These are phyloP conservation scores for Rhodotorula graminis DNA, from an alignment of 768 basidiomycete species.

Conservation along the genomic window DNA sequence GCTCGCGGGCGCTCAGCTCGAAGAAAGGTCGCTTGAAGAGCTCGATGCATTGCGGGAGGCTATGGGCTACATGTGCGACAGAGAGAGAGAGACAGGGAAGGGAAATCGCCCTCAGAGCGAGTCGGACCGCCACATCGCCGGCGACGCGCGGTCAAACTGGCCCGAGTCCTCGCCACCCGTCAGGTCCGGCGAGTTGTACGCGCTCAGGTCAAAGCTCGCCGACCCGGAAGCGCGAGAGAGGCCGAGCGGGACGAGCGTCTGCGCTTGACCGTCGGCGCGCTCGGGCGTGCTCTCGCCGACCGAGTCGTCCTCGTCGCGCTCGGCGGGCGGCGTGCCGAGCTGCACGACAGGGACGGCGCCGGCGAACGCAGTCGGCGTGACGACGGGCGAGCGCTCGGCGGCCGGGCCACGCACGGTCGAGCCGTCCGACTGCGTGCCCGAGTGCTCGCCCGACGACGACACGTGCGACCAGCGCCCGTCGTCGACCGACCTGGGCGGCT, in stretches of 20 bases:
- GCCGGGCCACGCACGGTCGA: conserved; percentile 12
- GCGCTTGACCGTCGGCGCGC: not conserved
- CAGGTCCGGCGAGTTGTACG: not conserved
- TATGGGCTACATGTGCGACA: too few relatives aligned
- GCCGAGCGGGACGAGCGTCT: not conserved
- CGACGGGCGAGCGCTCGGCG: not conserved
- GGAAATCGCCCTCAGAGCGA: too few relatives aligned
- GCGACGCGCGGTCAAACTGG: not conserved
- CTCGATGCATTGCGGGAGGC: too few relatives aligned
- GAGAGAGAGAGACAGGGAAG: too few relatives aligned
- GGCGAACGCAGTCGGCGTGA: conserved; percentile 1
- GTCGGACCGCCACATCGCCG: not conserved
- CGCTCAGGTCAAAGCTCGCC: not conserved
- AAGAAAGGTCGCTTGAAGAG: too few relatives aligned
- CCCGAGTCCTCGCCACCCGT: not conserved
- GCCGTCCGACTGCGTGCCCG: not conserved
- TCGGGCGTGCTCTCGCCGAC: not conserved
- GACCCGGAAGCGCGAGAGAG: not conserved
- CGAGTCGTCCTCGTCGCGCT: not conserved
- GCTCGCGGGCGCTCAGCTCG: too few relatives aligned
- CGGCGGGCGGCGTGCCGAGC: not conserved
- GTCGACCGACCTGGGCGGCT: too few relatives aligned
- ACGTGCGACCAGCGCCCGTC: not conserved
- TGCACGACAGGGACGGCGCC: not conserved
- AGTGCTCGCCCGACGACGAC: not conserved